Evolutionary conservation across 2,329 filamentous ascomycete genomes (phyloP), one percentile per base, ranked within the genome.

Genomic region (Hypoxylon sp.): DNA sequence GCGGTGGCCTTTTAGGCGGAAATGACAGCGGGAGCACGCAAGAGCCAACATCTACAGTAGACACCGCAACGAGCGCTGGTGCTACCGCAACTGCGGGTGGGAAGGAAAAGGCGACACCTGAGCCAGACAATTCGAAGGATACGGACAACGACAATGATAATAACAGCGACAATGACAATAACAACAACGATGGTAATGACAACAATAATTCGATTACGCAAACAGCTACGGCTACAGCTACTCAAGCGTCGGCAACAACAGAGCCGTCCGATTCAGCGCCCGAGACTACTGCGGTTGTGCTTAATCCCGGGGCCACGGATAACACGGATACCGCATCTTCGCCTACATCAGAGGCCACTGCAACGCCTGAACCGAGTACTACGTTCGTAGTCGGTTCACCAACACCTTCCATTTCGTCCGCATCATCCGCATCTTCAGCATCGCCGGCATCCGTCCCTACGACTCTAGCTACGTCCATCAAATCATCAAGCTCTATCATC

Each of bases 381-480:
- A 71, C 70, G 5, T 62, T 51, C 13, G 42, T 56, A 17, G 64
- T 65, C 8, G 48, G 61, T 22, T 24, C 50, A 35, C 60, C 55
- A 19, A 26, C 42, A 10, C 10, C 53, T 3, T 0, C 35, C 3
- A 5, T 26, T 13, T n/a, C 53, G 5, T 1, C 24, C 8, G 37
- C 19, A n/a, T 29, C 58, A 3, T 56, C 39, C 17, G 8, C 39
- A 22, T 22, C 39, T 9, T 22, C 8, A 17, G 3, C 39, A 3
- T 44, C 52, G 5, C 31, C 65, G 9, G 35, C 35, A 10, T n/a
- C 58, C 1, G 31, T 42, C 19, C 29, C 57, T 17, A 75, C 73
- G 6, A 75, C 74, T 1, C 56, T 74, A 17, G 61, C 68, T n/a
- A 76, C 74, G 2, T 73, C 73, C 8, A 35, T 65, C 11, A 61